phyloP scores from a whole-genome alignment of 306 rosid genomes.

The Cucumis hystrix region DNA sequence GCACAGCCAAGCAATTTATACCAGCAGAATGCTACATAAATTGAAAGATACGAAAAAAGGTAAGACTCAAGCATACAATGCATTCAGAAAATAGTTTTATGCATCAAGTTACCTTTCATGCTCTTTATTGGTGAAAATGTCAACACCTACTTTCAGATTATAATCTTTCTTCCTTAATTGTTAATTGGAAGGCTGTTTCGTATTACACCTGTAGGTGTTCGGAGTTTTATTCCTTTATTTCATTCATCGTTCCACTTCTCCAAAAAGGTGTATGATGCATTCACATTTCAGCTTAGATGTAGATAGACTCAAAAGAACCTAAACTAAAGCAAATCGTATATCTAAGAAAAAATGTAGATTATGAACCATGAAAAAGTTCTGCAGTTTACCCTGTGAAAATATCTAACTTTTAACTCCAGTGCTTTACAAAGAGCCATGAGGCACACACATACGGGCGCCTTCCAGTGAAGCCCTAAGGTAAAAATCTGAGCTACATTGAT shows the following conservation, averaged over 20 bases:
- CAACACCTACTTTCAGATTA: no score
- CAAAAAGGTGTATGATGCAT: not conserved
- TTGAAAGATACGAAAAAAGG: constrained; percentile 12
- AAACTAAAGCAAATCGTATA: not conserved
- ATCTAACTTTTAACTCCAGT: not conserved
- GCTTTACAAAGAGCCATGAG: not conserved
- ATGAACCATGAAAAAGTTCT: not conserved
- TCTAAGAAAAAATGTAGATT: not conserved
- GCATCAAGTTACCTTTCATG: no score
- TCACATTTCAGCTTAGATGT: not conserved
- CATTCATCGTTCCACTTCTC: no score
- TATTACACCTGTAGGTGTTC: no score
- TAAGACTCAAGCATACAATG: not conserved
- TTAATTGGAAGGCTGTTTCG: no score
- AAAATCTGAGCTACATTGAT: not conserved
- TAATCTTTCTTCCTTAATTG: no score
- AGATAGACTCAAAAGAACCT: not conserved
- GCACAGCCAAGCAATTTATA: constrained; percentile 70
- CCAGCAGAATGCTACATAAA: constrained; percentile 90
- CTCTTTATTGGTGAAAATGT: no score
- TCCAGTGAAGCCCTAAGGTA: not conserved
- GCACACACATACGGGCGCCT: not conserved
- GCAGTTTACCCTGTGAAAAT: no score
- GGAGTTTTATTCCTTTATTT: no score
- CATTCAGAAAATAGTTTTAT: not conserved